Evolutionary conservation across 306 rosid genomes (phyloP).

Genomic region (Astragalus glycyphyllos): DNA sequence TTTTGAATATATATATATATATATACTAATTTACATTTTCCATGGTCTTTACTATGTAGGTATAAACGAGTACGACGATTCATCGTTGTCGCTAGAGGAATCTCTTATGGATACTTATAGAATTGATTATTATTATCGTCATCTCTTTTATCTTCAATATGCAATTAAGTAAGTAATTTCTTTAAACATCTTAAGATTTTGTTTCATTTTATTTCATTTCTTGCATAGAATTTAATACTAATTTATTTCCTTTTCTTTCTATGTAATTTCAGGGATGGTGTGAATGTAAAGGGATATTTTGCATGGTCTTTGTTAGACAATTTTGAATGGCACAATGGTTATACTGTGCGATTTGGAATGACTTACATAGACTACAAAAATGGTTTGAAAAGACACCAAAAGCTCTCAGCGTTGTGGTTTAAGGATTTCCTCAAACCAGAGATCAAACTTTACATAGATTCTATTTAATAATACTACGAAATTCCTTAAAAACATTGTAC

Average conservation of each 20-base stretch:
- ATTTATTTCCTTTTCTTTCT: neutral
- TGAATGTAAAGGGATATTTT: slow-evolving; percentile 64
- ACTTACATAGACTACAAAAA: slow-evolving; percentile 53
- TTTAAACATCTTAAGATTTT: neutral
- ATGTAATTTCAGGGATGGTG: slow-evolving; percentile 49
- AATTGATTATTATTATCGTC: slow-evolving; percentile 53
- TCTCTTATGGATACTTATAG: slow-evolving; percentile 55
- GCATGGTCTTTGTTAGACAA: slow-evolving; percentile 72
- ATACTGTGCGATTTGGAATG: slow-evolving; percentile 55
- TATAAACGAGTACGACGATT: slow-evolving; percentile 54
- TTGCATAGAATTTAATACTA: neutral
- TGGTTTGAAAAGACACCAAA: slow-evolving; percentile 50
- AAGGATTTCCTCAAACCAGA: slow-evolving; percentile 47
- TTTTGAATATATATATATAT: neutral
- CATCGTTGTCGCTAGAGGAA: slow-evolving; percentile 46
- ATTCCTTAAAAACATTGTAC: slow-evolving; percentile 4
- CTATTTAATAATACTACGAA: neutral
- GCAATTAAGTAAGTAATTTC: slow-evolving; percentile 55
- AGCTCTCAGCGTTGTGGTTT: slow-evolving; percentile 62
- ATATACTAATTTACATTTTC: neutral
- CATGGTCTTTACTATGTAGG: slow-evolving; percentile 44
- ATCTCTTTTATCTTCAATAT: slow-evolving; percentile 50
- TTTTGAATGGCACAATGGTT: slow-evolving; percentile 61
- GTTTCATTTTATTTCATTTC: neutral
- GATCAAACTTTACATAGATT: neutral